Percentiles rank a stretch among this genome's conserved stretches.
phyloP scores from a whole-genome alignment of 345 rosid species.

The Excoecaria agallocha region DNA sequence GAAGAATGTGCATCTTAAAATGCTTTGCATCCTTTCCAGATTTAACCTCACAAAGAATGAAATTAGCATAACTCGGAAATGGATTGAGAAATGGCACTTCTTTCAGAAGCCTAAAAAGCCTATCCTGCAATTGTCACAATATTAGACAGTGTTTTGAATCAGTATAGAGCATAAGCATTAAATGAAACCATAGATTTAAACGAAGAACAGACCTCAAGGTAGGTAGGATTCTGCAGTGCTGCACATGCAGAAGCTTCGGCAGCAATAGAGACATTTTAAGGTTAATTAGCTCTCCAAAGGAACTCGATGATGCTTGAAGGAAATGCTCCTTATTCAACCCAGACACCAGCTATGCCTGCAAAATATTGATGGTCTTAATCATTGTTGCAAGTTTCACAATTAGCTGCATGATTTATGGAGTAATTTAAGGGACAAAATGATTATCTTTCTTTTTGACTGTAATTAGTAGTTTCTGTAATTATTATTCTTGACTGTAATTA shows the following conservation, averaged over 20 bases:
- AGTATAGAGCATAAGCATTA: too few relatives aligned
- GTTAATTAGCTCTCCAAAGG: constrained; percentile 92
- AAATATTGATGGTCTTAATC: too few relatives aligned
- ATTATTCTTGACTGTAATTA: too few relatives aligned
- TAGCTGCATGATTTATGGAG: too few relatives aligned
- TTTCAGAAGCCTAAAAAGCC: constrained; percentile 64
- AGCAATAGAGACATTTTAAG: constrained; percentile 91
- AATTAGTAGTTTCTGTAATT: too few relatives aligned
- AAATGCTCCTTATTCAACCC: constrained; percentile 96
- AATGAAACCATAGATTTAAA: too few relatives aligned
- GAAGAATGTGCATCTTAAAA: constrained; percentile 50
- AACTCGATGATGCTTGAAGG: constrained; percentile 83
- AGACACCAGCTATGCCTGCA: constrained; percentile 85
- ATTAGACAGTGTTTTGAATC: constrained; percentile 7
- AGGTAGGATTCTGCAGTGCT: constrained; percentile 65
- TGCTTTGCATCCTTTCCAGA: constrained; percentile 82
- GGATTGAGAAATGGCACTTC: constrained; percentile 82
- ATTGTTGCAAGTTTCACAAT: too few relatives aligned
- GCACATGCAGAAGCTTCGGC: constrained; percentile 94
- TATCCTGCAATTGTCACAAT: constrained; percentile 36
- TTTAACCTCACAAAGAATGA: constrained; percentile 80
- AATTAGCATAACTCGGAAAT: constrained; percentile 78
- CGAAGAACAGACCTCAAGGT: constrained; percentile 55
- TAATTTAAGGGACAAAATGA: too few relatives aligned
- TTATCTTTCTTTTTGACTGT: too few relatives aligned